Base-by-base conservation (phyloP, 1,139 yeast genomes). In the Pichia sp. region DNA sequence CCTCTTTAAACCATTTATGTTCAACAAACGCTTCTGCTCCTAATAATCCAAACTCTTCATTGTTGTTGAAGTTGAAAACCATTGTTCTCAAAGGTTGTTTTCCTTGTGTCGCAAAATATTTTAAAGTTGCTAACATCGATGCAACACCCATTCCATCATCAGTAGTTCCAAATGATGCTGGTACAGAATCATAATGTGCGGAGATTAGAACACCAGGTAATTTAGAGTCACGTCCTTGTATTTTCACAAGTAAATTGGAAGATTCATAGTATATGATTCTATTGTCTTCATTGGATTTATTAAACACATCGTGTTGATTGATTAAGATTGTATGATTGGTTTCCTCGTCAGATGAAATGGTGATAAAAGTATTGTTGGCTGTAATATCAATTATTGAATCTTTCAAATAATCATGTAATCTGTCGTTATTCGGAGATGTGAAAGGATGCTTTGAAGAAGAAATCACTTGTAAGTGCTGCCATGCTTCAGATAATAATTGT, bases 121-220 rank as follows among this genome's bases (percentile, higher is more conserved):
- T 69, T 49, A 88, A 66, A 2, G 85, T 67, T 1, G 92, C 95
- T 39, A 88, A 67, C 72, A 87, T 67, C 5, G 92, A 74, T 1
- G 92, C 95, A 49, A 86, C 72, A n/a, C 97, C 97, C 68, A 82
- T 81, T 0, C 97, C 97, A 59, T 86, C 96, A 61, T 90, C 97
- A 5, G 97, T 88, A 4, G 94, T 79, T 31, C 97, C 97, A 57
- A 69, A 78, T 11, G 90, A 81, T 3, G 95, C 77, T 16, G 96
- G 95, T 3, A 88, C 97, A 7, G 94, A 80, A 65, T 90, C 97
- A 58, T 68, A 90, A 64, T 90, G 97, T 3, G 96, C 90, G 53
- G 95, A 83, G 4, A 90, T 59, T 41, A 90, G 66, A 4, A 87
- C 64, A 0, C 88, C 94, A 0, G 83, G 83, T 41, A 83, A 65